Evolutionary conservation across 352 stramenopile genomes (phyloP), one percentile per base, ranked within the genome.

Genomic region (Globisporangium paroecandrum): DNA sequence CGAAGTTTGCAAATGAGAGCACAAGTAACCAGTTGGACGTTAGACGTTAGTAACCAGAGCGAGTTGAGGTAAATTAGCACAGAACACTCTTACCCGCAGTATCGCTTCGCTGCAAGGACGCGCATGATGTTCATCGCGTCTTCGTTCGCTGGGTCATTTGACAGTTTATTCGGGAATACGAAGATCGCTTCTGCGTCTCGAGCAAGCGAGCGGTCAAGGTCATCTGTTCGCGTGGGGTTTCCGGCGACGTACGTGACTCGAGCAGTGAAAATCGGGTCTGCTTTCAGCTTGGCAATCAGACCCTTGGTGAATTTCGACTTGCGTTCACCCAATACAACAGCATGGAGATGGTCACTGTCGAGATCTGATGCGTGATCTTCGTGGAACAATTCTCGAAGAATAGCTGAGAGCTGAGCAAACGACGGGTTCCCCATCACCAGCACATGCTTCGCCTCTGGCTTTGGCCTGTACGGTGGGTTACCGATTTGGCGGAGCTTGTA

Each of bases 311-410:
- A 95, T 63, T 88, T 89, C 8, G 82, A 82, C 57, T 82, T 87
- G 18, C 75, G 72, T 1, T 93, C 83, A 4, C 83, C 87, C 22
- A 95, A 66, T 3, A 95, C 76, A 29, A 95, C 84, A 8, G 83
- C 83, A 64, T 91, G 75, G 22, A 93, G 72, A 32, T 77, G 71
- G 10, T 90, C 78, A 6, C 78, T 71, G 55, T 85, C 73, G 3
- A 63, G 61, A 24, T 79, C 74, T 4, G 65, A 77, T 7, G 79
- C 47, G 64, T 97, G 90, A 68, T 97, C 90, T 60, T 87, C 83
- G 56, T 97, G 90, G 27, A 97, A 95, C n/a, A 97, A 77, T 65
- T 97, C 90, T 25, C 84, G 77, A 18, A 97, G 65, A 65, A 93
- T 95, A 1, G 87, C 81, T 4, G 79, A 93, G 60, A 93, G 82